A percentile compares a stretch with the other conserved stretches of the same genome.
Conservation (phyloP, 2,329 filamentous ascomycete species). For the Dactylellina sp. region DNA sequence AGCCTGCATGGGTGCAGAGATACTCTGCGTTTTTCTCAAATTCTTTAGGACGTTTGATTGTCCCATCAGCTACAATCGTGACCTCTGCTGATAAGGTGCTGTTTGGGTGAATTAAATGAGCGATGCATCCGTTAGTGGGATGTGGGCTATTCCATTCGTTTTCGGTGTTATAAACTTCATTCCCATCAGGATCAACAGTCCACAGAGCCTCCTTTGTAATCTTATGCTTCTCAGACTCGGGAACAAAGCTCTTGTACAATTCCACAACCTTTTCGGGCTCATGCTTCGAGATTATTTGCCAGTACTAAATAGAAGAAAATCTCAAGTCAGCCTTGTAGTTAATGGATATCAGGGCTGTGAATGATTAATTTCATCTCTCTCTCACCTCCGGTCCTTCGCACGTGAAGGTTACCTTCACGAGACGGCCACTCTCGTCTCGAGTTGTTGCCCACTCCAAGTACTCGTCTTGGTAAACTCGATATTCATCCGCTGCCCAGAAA, state of each 20-base stretch:
- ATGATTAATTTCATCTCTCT: too few relatives aligned
- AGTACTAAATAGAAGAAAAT: conserved; percentile 42
- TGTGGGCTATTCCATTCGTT: conserved; percentile 52
- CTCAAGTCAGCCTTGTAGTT: not conserved
- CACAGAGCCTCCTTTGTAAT: conserved; percentile 51
- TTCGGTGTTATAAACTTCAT: conserved; percentile 15
- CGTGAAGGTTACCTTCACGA: conserved; percentile 48
- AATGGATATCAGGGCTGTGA: not conserved
- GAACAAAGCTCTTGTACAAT: conserved; percentile 43
- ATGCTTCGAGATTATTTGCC: conserved; percentile 27
- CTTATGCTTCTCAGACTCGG: conserved; percentile 26
- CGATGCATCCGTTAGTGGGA: conserved; percentile 46
- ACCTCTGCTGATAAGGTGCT: conserved; percentile 51
- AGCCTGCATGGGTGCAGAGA: conserved; percentile 8
- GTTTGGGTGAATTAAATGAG: conserved; percentile 47
- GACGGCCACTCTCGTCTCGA: conserved; percentile 17
- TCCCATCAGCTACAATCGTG: conserved; percentile 20
- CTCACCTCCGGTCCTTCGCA: conserved; percentile 56
- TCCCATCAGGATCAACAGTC: not conserved
- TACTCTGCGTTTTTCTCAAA: not conserved
- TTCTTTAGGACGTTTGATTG: conserved; percentile 2
- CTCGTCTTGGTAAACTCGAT: conserved; percentile 42
- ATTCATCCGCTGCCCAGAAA: conserved; percentile 19
- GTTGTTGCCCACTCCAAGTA: conserved; percentile 55
- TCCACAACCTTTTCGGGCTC: conserved; percentile 44